phyloP scores from a whole-genome alignment of 169 alveolate species.

The Eimeria acervulina region DNA sequence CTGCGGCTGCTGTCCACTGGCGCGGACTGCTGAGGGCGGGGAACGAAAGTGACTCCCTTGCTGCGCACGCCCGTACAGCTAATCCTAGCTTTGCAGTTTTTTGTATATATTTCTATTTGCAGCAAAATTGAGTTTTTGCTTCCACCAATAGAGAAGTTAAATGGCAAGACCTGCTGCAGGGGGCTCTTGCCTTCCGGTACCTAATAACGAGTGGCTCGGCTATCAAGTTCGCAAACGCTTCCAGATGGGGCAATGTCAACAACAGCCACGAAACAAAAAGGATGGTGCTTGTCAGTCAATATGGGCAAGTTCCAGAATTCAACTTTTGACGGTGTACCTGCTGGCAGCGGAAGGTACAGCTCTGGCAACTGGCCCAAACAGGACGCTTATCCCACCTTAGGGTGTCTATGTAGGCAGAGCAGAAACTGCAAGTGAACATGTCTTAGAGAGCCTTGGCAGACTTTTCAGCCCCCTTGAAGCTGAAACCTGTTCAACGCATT shows the following conservation, averaged over 20 bases:
- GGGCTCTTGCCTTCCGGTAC: neutral
- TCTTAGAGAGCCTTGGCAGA: neutral
- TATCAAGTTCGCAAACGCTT: neutral
- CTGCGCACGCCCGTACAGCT: neutral
- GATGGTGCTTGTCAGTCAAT: neutral
- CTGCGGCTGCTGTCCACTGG: constrained; percentile 23
- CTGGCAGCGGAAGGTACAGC: neutral
- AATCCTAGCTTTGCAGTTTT: neutral
- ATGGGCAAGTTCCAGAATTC: neutral
- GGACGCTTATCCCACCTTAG: neutral
- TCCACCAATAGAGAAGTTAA: neutral
- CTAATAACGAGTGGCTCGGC: neutral
- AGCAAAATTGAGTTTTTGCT: neutral
- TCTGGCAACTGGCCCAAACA: neutral
- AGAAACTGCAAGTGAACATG: neutral
- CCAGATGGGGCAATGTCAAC: neutral
- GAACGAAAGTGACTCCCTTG: constrained; percentile 22
- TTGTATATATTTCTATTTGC: neutral
- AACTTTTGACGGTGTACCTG: neutral
- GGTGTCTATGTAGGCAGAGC: neutral
- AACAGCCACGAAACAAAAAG: neutral
- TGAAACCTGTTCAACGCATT: neutral
- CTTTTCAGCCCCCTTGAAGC: neutral
- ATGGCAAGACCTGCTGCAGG: neutral
- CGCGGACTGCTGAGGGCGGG: constrained; percentile 11